A percentile compares a stretch with the other conserved stretches of the same genome.
phyloP scores from a whole-genome alignment of 1,284 basidiomycete genomes.

The Takashimella koratensis region DNA sequence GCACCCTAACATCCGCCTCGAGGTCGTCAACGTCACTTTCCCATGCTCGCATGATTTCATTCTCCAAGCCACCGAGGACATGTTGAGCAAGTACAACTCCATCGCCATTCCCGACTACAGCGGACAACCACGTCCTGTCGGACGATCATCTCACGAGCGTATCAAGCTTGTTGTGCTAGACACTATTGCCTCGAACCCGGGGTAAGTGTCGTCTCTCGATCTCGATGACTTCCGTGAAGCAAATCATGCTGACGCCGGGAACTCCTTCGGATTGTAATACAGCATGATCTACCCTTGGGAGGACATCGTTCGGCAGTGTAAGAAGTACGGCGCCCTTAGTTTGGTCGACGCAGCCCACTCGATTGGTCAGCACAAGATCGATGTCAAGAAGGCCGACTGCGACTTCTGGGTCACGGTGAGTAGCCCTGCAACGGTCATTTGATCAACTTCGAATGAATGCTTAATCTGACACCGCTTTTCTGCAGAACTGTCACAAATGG shows the following conservation, averaged over 20 bases:
- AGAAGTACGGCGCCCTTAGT: constrained; percentile 63
- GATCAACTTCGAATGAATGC: neutral
- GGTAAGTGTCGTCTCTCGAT: constrained; percentile 24
- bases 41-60: constrained; percentile 64
- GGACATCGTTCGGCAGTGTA: constrained; percentile 65
- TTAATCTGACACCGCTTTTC: neutral
- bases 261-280: no score
- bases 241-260: no score
- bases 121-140: constrained; percentile 12
- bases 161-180: constrained; percentile 70
- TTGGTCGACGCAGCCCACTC: constrained; percentile 82
- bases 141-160: constrained; percentile 15
- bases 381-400: constrained; percentile 59
- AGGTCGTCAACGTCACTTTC: constrained; percentile 58
- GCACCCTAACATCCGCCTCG: constrained; percentile 56
- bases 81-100: constrained; percentile 44
- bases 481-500: constrained; percentile 80
- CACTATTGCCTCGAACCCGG: constrained; percentile 66
- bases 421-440: constrained; percentile 7
- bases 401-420: constrained; percentile 77
- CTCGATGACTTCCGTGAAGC: neutral
- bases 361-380: constrained; percentile 59
- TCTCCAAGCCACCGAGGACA: constrained; percentile 55
- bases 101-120: constrained; percentile 22
- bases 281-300: constrained; percentile 72